Evolutionary conservation across 108 stramenopile species (phyloP).

Genomic region (Cylindrotheca fusiformis): DNA sequence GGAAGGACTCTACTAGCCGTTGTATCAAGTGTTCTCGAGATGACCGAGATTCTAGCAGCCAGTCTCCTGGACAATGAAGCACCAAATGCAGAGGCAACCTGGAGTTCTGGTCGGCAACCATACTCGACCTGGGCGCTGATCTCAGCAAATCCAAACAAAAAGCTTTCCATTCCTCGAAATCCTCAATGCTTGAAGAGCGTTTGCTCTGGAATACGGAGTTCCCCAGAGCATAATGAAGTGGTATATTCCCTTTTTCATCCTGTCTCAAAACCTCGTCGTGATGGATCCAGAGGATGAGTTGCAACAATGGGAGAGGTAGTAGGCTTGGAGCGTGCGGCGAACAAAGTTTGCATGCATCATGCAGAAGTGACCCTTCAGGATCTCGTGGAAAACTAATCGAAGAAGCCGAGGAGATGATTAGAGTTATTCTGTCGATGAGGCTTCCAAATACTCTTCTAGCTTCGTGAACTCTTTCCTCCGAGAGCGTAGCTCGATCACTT

Average conservation of each 20-base stretch:
- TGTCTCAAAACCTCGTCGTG: slow-evolving; percentile 11
- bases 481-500: neutral
- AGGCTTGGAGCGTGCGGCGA: slow-evolving; percentile 8
- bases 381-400: neutral
- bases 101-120: slow-evolving; percentile 3
- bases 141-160: slow-evolving; percentile 20
- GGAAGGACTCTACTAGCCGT: slow-evolving; percentile 17
- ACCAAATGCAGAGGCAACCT: slow-evolving; percentile 38
- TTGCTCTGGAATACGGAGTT: neutral
- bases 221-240: slow-evolving; percentile 37
- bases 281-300: slow-evolving; percentile 34
- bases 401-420: slow-evolving; percentile 23
- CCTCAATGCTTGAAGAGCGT: no score
- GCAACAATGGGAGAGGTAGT: slow-evolving; percentile 22
- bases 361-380: slow-evolving; percentile 5
- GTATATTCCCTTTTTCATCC: slow-evolving; percentile 31
- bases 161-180: slow-evolving; percentile 12
- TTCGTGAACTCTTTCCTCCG: neutral
- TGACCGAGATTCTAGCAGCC: neutral
- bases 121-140: slow-evolving; percentile 10
- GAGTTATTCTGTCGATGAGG: slow-evolving; percentile 22
- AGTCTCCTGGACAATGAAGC: neutral
- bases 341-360: slow-evolving; percentile 15
- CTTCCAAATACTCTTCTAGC: slow-evolving; percentile 19
- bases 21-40: slow-evolving; percentile 10